Base-by-base conservation (phyloP, 495 filamentous ascomycete genomes). In the Glonium stellatum region DNA sequence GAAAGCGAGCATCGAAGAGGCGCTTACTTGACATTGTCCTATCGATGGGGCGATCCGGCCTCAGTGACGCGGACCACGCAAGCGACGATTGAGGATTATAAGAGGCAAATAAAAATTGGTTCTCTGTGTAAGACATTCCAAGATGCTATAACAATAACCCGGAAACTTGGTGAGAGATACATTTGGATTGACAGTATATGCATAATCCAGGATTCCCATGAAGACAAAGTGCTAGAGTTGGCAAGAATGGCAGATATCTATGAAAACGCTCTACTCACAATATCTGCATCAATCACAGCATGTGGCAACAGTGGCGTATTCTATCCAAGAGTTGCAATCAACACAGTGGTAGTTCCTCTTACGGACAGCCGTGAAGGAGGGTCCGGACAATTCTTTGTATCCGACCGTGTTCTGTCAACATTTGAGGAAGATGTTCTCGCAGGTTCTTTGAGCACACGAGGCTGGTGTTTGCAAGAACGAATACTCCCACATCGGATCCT, bases 171-270 rank as follows among this genome's bases (percentile, higher is more conserved):
- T 10, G 2, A n/a, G 15, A 46, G 41, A 46, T 46, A 46, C 9
- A 27, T 60, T 22, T 59, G 59, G 59, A 50, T 62, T n/a, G 55
- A 58, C 39, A 34, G 37, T 18, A 34, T 62, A 23, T 62, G 55
- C 39, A 62, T 58, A 5, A 62, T 48, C 41, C 55, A 62, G 44
- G 41, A 52, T 34, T 54, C 58, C 18, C 37, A 8, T 6, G 22
- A 19, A 12, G 59, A 62, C n/a, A 60, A 60, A 50, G 55, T 23
- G 19, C 58, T 23, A 39, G 46, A 60, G 51, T 35, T 60, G 19
- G 15, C 8, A 25, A 35, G 37, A 18, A 60, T 60, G 58, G 51
- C 13, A 5, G 48, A 55, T 2, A 55, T 60, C 5, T 60, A 55
- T 27, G 10, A 15, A 13, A 60, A 27, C 27, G 58, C 58, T 22